Evolutionary conservation across 2,329 filamentous ascomycete genomes (phyloP).

Genomic region (Fonsecaea multimorphosa): DNA sequence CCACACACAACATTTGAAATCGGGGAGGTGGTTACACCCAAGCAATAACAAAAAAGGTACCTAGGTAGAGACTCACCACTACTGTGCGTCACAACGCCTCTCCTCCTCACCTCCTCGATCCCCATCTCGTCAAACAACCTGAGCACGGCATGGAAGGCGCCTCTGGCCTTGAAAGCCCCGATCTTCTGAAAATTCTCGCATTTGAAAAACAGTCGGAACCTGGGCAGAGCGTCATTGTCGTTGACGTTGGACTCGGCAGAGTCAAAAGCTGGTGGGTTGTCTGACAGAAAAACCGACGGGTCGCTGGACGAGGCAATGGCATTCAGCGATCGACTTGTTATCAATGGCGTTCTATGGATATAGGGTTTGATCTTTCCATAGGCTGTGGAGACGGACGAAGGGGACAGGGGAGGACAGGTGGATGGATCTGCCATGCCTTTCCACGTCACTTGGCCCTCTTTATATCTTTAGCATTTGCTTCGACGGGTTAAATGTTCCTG

Average conservation of each 20-base stretch:
- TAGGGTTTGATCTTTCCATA: slow-evolving; percentile 74
- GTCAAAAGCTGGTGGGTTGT: slow-evolving; percentile 41
- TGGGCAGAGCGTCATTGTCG: slow-evolving; percentile 59
- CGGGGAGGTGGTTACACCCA: background rate
- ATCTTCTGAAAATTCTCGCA: slow-evolving; percentile 91
- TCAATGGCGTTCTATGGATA: slow-evolving; percentile 82
- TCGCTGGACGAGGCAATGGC: slow-evolving; percentile 75
- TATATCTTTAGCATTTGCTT: background rate
- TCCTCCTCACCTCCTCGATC: slow-evolving; percentile 65
- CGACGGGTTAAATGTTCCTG: background rate
- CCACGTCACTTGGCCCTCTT: background rate
- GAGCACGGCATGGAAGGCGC: slow-evolving; percentile 84
- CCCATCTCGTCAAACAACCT: slow-evolving; percentile 68
- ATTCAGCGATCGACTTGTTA: slow-evolving; percentile 78
- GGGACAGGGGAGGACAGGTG: slow-evolving; percentile 68
- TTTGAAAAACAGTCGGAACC: slow-evolving; percentile 84
- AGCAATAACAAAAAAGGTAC: slow-evolving; percentile 2
- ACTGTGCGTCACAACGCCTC: slow-evolving; percentile 87
- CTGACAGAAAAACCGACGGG: slow-evolving; percentile 40
- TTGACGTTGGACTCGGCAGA: slow-evolving; percentile 62
- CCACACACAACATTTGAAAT: too few species aligned
- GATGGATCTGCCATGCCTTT: slow-evolving; percentile 52
- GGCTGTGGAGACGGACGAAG: slow-evolving; percentile 73
- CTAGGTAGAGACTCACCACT: slow-evolving; percentile 67
- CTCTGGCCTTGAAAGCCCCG: slow-evolving; percentile 90